Percentiles rank a stretch among this genome's conserved stretches.
Conservation (phyloP, 2,329 filamentous ascomycete species). For the Hawksworthiomyces lignivorus region DNA sequence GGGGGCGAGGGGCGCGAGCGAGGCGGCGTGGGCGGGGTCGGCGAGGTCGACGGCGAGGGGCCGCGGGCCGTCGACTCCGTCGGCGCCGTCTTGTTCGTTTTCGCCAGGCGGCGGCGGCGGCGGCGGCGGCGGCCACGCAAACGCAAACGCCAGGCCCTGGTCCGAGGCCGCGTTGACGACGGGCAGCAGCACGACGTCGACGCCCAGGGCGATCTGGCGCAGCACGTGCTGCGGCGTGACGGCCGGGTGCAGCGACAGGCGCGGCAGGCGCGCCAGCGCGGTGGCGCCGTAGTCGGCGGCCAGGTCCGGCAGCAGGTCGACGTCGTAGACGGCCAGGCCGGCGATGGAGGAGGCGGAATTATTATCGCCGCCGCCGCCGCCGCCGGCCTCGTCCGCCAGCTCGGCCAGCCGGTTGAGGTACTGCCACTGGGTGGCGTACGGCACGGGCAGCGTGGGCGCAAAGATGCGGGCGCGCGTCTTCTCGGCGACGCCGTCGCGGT, state of each 20-base stretch:
- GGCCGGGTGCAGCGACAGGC: slow-evolving; percentile 65
- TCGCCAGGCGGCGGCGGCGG: slow-evolving; percentile 11
- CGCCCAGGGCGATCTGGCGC: slow-evolving; percentile 64
- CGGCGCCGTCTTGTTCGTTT: slow-evolving; percentile 16
- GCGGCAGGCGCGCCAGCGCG: slow-evolving; percentile 55
- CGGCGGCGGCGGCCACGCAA: slow-evolving; percentile 55
- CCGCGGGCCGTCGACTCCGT: too few species aligned
- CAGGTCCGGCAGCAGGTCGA: slow-evolving; percentile 60
- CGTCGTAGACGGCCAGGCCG: slow-evolving; percentile 72
- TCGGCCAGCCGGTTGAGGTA: slow-evolving; percentile 68
- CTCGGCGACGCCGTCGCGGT: slow-evolving; percentile 33
- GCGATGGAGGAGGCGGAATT: slow-evolving; percentile 39
- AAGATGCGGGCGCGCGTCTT: slow-evolving; percentile 38
- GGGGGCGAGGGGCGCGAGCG: slow-evolving; percentile 52
- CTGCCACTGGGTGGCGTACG: slow-evolving; percentile 65
- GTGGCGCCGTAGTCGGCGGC: slow-evolving; percentile 40
- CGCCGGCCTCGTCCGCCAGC: background rate
- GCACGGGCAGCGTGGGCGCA: slow-evolving; percentile 65
- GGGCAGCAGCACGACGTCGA: slow-evolving; percentile 72
- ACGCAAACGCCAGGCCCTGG: slow-evolving; percentile 74
- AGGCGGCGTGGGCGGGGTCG: slow-evolving; percentile 51
- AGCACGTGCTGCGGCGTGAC: slow-evolving; percentile 69
- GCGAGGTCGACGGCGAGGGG: slow-evolving; percentile 77
- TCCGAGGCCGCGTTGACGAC: slow-evolving; percentile 63
- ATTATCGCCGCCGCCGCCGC: slow-evolving; percentile 42